Evolutionary conservation across 1,139 yeast species (phyloP), one percentile per base, ranked within the genome.

Genomic region (Lodderomyces theae): DNA sequence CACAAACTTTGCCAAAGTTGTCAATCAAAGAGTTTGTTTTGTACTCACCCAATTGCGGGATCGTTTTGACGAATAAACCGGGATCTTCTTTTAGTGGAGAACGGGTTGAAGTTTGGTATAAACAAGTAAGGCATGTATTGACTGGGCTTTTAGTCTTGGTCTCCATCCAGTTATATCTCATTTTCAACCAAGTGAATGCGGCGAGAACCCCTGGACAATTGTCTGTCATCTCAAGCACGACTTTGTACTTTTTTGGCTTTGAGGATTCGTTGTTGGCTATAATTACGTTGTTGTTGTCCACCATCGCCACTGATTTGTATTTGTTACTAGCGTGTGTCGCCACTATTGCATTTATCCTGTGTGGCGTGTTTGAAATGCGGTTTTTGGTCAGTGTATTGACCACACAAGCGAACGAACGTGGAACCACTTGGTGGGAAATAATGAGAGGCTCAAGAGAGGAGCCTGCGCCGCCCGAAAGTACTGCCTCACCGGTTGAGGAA

Each of bases 1-100:
- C 77, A 5, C 45, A 56, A 0, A 46, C 52, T 5, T 57, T 82
- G 1, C 97, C 96, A 0, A 56, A 61, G 2, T 52, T 90, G 13
- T 64, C 64, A 26, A 54, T 88, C 10, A 60, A 73, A 6, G 63
- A 73, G 8, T 86, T 84, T 5, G 49, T 86, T 18, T 47, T 87
- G 15, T 89, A 86, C 54, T 87, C 96, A 0, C 97, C 97, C 0
- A 96, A 90, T 56, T 90, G 97, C 65, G 95, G 90, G 0, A 57
- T 83, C 3, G 59, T 74, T 0, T 48, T 86, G 9, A 58, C 66
- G 2, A 51, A 77, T 11, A 64, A 65, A 19, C 44, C 52, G 5
- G 53, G 57, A 3, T 43, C 50, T 2, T 35, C 31, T 1, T 64
- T 77, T n/a, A 51, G 49, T n/a, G 96, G 96, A 0, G 65, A 74